A percentile compares a stretch with the other conserved stretches of the same genome.
Evolutionary conservation across 192 early-diverging fungal genomes (phyloP).

Genomic region (Ramicandelaber brevisporus): DNA sequence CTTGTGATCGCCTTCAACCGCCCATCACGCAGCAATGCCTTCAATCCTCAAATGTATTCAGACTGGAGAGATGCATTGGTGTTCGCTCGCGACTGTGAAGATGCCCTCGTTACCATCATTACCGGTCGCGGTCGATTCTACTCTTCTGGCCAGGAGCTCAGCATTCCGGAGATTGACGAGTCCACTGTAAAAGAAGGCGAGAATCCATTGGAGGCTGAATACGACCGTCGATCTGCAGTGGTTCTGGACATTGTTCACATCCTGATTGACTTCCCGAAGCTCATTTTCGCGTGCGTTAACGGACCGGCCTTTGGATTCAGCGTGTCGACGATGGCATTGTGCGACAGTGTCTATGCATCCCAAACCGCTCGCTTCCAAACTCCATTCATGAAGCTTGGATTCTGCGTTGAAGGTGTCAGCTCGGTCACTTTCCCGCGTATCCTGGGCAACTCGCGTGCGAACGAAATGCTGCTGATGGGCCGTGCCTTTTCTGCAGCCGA

Average conservation of each 20-base stretch:
- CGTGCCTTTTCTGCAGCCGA: constrained; percentile 22
- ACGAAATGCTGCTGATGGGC: constrained; percentile 41
- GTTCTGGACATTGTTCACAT: constrained; percentile 9
- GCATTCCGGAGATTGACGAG: too few species aligned
- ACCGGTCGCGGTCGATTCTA: constrained; percentile 40
- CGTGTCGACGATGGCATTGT: constrained; percentile 34
- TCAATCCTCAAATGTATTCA: constrained; percentile 22
- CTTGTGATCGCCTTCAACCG: constrained; percentile 33
- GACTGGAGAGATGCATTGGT: constrained; percentile 34
- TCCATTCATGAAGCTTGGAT: constrained; percentile 47
- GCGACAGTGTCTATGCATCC: constrained; percentile 37
- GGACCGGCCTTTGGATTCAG: constrained; percentile 43
- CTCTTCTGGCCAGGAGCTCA: constrained; percentile 33
- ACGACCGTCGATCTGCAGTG: constrained; percentile 5
- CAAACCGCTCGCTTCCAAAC: constrained; percentile 37
- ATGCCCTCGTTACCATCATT: constrained; percentile 26
- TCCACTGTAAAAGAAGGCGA: too few species aligned
- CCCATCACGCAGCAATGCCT: constrained; percentile 27
- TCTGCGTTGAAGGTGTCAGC: constrained; percentile 50
- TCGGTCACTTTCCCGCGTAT: constrained; percentile 37
- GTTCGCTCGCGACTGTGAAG: constrained; percentile 14
- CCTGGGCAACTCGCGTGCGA: constrained; percentile 31
- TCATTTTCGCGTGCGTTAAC: constrained; percentile 42
- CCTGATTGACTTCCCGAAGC: constrained; percentile 36
- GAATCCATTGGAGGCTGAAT: constrained; percentile 2